Conservation (phyloP, 257 asterid species). For the Nicotiana obtusifolia region DNA sequence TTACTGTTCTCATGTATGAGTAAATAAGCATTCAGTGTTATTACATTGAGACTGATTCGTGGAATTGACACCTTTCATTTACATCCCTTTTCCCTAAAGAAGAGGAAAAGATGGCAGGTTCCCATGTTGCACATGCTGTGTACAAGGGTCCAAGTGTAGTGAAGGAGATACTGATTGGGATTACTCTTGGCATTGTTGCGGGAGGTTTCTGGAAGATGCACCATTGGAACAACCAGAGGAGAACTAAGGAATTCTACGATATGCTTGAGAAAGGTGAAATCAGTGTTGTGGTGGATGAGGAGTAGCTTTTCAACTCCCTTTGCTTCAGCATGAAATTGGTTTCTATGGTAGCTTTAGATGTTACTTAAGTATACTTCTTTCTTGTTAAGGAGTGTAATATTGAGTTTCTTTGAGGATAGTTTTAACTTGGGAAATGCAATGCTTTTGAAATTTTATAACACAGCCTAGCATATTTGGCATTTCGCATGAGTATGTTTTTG, state of each 20-base stretch:
- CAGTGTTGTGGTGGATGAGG: slow-evolving; percentile 34
- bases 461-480: background rate
- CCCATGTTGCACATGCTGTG: slow-evolving; percentile 32
- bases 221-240: slow-evolving; percentile 58
- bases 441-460: background rate
- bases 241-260: slow-evolving; percentile 46
- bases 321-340: background rate
- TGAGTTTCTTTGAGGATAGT: background rate
- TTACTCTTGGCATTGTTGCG: slow-evolving; percentile 43
- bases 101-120: slow-evolving; percentile 25
- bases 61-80: background rate
- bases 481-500: background rate
- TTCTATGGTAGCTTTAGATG: background rate
- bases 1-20: too few relatives aligned
- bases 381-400: background rate
- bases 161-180: slow-evolving; percentile 53
- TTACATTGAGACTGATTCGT: background rate
- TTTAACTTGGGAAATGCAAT: background rate
- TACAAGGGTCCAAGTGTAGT: slow-evolving; percentile 55
- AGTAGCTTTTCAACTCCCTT: slow-evolving; percentile 18
- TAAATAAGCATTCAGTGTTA: background rate
- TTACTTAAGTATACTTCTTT: background rate
- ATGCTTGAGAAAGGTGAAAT: slow-evolving; percentile 30
- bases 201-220: slow-evolving; percentile 69
- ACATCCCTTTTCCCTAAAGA: background rate